A percentile compares a stretch with the other conserved stretches of the same genome.
phyloP scores from a whole-genome alignment of 2,329 filamentous ascomycete genomes.

The Eurotiales sp. region DNA sequence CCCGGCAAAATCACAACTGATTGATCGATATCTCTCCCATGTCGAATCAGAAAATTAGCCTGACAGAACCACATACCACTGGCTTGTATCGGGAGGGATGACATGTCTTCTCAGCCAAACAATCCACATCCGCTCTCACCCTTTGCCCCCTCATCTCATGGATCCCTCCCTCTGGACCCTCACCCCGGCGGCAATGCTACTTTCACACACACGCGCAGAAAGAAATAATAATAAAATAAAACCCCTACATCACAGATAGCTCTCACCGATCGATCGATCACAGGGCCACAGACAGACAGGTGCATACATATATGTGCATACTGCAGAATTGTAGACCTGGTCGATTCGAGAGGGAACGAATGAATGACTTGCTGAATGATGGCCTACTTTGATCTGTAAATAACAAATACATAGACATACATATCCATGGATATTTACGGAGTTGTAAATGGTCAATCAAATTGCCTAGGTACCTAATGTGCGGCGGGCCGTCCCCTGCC shows the following conservation, averaged over 20 bases:
- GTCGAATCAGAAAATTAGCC: conserved; percentile 3
- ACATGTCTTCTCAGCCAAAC: conserved; percentile 5
- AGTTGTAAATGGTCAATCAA: conserved; percentile 30
- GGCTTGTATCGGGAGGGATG: conserved; percentile 5
- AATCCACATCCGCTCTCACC: conserved; percentile 3
- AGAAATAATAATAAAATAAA: background rate
- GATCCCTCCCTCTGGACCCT: background rate
- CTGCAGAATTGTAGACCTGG: conserved; percentile 5
- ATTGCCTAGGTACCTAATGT: conserved; percentile 26
- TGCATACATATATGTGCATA: background rate
- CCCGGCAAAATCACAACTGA: background rate
- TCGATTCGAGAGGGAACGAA: conserved; percentile 19
- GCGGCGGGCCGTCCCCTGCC: conserved; percentile 43
- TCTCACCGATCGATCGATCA: conserved; percentile 12
- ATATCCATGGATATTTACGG: conserved; percentile 23
- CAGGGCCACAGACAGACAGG: conserved; percentile 1
- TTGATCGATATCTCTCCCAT: conserved; percentile 5
- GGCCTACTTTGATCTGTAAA: conserved; percentile 29
- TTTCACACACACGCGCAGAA: background rate
- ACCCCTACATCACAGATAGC: background rate
- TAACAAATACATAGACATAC: too few relatives aligned
- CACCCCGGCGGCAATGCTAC: background rate
- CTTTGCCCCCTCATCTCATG: conserved; percentile 18
- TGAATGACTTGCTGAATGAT: too few relatives aligned
- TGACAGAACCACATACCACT: conserved; percentile 11